Evolutionary conservation across 441 rosid species (phyloP).

Genomic region (Biscutella laevigata): DNA sequence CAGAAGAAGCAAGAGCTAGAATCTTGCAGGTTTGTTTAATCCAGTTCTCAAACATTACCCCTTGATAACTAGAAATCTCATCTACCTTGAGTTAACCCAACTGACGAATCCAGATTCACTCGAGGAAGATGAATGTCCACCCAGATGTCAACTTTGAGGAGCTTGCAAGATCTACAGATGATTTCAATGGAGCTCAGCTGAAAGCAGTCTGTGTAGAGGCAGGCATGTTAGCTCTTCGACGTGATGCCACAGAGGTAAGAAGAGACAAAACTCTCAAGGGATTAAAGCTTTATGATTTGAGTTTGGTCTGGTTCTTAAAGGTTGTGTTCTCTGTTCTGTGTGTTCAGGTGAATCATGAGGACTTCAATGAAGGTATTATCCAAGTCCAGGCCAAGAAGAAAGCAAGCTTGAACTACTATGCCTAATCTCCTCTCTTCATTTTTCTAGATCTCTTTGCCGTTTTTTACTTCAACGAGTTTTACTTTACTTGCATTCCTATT

Average conservation of each 20-base stretch:
- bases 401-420: slow-evolving; percentile 87
- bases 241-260: slow-evolving; percentile 88
- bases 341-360: slow-evolving; percentile 81
- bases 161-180: slow-evolving; percentile 93
- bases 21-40: slow-evolving; percentile 58
- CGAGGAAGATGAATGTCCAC: slow-evolving; percentile 94
- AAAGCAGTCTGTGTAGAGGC: slow-evolving; percentile 98
- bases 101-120: slow-evolving; percentile 58
- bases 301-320: not conserved
- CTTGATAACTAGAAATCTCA: not conserved
- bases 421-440: slow-evolving; percentile 22
- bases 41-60: not conserved
- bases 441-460: not conserved
- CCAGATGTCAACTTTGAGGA: slow-evolving; percentile 95
- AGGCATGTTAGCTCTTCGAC: slow-evolving; percentile 96
- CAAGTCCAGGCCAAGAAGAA: slow-evolving; percentile 98
- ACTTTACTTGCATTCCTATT: not conserved
- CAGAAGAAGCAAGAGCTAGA: slow-evolving; percentile 95
- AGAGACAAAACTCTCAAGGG: not conserved
- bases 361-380: slow-evolving; percentile 92
- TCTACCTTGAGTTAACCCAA: not conserved
- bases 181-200: slow-evolving; percentile 91
- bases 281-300: not conserved
- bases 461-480: slow-evolving; percentile 3
- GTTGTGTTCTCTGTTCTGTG: not conserved